Evolutionary conservation across 129 eudicot species (phyloP).

Genomic region (Apium graveolens): DNA sequence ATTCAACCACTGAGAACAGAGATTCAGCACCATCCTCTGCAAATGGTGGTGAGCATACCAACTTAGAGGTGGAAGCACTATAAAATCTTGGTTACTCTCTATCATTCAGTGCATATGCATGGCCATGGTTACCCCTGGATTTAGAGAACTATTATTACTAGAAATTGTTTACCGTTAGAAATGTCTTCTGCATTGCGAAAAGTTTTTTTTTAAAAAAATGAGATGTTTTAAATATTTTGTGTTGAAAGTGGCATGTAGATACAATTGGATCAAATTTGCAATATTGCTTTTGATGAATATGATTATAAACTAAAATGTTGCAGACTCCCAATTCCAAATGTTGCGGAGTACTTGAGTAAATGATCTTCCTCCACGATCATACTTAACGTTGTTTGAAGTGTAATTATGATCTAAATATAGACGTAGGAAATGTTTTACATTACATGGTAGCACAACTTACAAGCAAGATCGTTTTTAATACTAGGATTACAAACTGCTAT

Average conservation of each 20-base stretch:
- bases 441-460: neutral
- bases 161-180: neutral
- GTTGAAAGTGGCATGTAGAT: neutral
- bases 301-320: neutral
- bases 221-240: neutral
- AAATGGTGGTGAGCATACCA: slow-evolving; percentile 45
- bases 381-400: neutral
- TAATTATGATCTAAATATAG: neutral
- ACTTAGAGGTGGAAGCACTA: slow-evolving; percentile 72
- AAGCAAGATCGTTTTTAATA: neutral
- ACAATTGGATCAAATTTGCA: neutral
- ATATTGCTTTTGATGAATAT: neutral
- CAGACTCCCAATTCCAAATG: neutral
- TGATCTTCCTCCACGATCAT: neutral
- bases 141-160: neutral
- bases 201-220: neutral
- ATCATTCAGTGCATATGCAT: neutral
- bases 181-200: neutral
- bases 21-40: slow-evolving; percentile 40
- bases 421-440: neutral
- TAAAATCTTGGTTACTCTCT: slow-evolving; percentile 10
- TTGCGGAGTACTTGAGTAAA: neutral
- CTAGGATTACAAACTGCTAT: neutral
- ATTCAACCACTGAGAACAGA: slow-evolving; percentile 22
- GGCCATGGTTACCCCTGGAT: neutral